Conservation (phyloP, 805 yeast genomes). For the Ogataea henricii region DNA sequence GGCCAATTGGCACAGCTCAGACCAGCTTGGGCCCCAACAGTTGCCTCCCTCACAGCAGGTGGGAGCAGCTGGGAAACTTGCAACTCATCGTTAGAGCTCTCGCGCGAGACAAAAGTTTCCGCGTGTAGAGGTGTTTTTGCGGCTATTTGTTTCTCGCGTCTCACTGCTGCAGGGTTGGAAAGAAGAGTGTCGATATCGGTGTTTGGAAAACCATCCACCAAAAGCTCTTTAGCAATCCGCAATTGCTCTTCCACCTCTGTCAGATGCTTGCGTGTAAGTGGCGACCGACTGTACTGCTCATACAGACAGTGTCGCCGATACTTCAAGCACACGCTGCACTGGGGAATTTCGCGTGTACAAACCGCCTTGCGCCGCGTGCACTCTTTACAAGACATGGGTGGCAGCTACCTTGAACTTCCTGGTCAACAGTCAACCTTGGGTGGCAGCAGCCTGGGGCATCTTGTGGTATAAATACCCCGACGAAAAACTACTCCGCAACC, state of each 20-base stretch:
- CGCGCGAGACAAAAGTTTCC: background rate
- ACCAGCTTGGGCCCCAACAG: background rate
- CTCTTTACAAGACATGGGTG: constrained; percentile 18
- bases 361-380: constrained; percentile 17
- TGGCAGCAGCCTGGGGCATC: background rate
- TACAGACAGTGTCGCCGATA: constrained; percentile 19
- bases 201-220: constrained; percentile 7
- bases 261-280: constrained; percentile 18
- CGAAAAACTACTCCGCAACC: background rate
- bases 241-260: constrained; percentile 20
- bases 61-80: constrained; percentile 18
- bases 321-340: constrained; percentile 14
- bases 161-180: no score
- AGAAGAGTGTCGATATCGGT: constrained; percentile 11
- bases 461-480: constrained; percentile 3
- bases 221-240: constrained; percentile 10
- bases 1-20: background rate
- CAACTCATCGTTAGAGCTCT: background rate
- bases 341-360: constrained; percentile 20
- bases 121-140: background rate
- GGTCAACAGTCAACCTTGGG: background rate
- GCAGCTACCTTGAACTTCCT: background rate
- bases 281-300: constrained; percentile 14
- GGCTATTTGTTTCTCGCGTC: constrained; percentile 4
- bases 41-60: constrained; percentile 1